Evolutionary conservation across 805 yeast species (phyloP), one percentile per base, ranked within the genome.

Genomic region (Kodamaea lidongshanica): DNA sequence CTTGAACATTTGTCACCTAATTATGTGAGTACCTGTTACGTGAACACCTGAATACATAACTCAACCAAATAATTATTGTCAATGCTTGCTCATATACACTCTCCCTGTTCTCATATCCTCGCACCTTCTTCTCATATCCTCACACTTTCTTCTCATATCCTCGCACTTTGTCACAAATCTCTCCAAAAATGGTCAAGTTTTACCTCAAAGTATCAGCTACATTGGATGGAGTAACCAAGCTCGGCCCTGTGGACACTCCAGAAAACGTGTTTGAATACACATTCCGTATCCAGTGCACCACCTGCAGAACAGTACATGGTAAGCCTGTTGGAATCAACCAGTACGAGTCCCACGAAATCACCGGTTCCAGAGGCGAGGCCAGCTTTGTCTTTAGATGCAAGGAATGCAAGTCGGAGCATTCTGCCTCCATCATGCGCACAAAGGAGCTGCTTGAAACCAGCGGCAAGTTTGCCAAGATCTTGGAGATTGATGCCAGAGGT

Each of bases 401-500:
- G 37, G 61, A 65, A 38, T 86, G 96, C 56, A 64, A 61, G 34
- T 34, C 41, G 14, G 68, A 62, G 34, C 62, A 56, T 32, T 53
- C 64, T 6, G 66, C 69, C 1, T 40, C 44, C 18, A 47, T 65
- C 11, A 26, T 33, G n/a, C 40, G 60, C 21, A 52, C 64, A 3
- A 43, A 56, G 7, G 61, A 64, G 12, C 41, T 37, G 20, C 40
- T 52, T 39, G 53, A 58, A 1, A 39, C 39, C 2, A 80, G 70
- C 8, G 65, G 57, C 21, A 70, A 67, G 4, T 62, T 67, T 41
- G 50, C 63, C 25, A 69, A 62, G 6, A 48, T 88, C 17, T 61
- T 87, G 17, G 75, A 75, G 23, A 73, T 92, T 33, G 97, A 92
- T 47, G 71, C 87, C 28, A 74, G 98, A 44, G 98, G 98, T 3